These are phyloP conservation scores for Cladosporium sp. DNA, from an alignment of 2,329 filamentous ascomycete species.

Conservation along the genomic window DNA sequence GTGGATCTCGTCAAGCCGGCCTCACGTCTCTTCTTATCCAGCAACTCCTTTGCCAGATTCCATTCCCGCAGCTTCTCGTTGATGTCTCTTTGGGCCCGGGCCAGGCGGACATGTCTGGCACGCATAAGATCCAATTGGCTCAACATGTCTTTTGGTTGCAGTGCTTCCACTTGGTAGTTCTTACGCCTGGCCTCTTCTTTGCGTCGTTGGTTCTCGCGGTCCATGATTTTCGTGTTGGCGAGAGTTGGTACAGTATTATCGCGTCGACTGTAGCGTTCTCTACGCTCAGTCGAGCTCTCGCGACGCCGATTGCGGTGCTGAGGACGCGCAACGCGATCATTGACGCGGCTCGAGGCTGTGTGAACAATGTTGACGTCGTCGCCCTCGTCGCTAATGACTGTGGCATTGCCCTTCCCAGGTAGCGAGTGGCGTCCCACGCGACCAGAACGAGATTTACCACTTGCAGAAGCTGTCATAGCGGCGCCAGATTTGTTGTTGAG, in stretches of 20 bases:
- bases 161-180: background rate
- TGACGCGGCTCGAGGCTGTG: background rate
- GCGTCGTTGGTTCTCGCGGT: background rate
- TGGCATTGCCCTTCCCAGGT: background rate
- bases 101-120: background rate
- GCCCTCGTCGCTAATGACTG: background rate
- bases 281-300: background rate
- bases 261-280: background rate
- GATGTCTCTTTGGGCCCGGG: background rate
- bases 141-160: background rate
- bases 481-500: background rate
- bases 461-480: background rate
- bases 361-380: background rate
- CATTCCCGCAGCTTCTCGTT: background rate
- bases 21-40: background rate
- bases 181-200: background rate
- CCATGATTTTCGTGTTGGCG: background rate
- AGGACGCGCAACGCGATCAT: background rate
- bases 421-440: background rate
- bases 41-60: background rate
- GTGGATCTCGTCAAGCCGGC: background rate
- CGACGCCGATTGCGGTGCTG: background rate
- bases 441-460: background rate
- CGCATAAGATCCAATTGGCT: background rate
- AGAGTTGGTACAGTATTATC: background rate